Conservation (phyloP, 768 basidiomycete genomes). For the Boletus rex-veris region DNA sequence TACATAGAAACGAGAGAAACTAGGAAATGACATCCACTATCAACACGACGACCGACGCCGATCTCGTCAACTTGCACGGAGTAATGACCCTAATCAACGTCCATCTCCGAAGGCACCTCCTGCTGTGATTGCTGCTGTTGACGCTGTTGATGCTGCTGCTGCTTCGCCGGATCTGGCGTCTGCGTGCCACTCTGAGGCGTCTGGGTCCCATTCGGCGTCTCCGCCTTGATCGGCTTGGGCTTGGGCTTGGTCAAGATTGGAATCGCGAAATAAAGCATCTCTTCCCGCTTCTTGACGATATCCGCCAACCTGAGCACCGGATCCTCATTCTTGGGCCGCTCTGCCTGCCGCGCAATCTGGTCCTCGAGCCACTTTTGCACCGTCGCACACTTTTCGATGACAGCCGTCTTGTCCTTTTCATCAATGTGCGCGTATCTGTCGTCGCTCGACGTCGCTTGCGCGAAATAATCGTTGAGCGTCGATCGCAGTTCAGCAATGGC, state of each 20-base stretch:
- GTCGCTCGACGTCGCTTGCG: slow-evolving; percentile 76
- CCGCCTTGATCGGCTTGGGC: slow-evolving; percentile 74
- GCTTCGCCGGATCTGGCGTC: slow-evolving; percentile 49
- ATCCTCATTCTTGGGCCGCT: slow-evolving; percentile 85
- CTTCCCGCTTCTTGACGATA: slow-evolving; percentile 88
- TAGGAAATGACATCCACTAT: neutral
- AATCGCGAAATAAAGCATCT: slow-evolving; percentile 83
- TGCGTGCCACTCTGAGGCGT: slow-evolving; percentile 67
- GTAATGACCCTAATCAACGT: slow-evolving; percentile 59
- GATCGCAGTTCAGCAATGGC: slow-evolving; percentile 78
- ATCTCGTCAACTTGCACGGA: neutral
- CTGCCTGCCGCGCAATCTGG: slow-evolving; percentile 79
- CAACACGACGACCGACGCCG: neutral
- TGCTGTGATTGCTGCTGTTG: slow-evolving; percentile 27
- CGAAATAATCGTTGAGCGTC: slow-evolving; percentile 81
- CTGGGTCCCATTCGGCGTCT: slow-evolving; percentile 52
- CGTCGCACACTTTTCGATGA: slow-evolving; percentile 88
- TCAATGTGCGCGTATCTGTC: slow-evolving; percentile 90
- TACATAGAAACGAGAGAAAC: neutral
- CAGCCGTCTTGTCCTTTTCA: slow-evolving; percentile 78
- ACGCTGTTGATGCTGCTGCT: slow-evolving; percentile 7
- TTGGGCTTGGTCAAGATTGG: slow-evolving; percentile 91
- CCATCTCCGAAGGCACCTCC: slow-evolving; percentile 69
- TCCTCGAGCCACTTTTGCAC: slow-evolving; percentile 96
- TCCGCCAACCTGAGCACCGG: slow-evolving; percentile 79